Percentiles rank a stretch among this genome's conserved stretches.
These are phyloP conservation scores for Pseudozyma hubeiensis DNA, from an alignment of 1,284 basidiomycete species.

Conservation along the genomic window DNA sequence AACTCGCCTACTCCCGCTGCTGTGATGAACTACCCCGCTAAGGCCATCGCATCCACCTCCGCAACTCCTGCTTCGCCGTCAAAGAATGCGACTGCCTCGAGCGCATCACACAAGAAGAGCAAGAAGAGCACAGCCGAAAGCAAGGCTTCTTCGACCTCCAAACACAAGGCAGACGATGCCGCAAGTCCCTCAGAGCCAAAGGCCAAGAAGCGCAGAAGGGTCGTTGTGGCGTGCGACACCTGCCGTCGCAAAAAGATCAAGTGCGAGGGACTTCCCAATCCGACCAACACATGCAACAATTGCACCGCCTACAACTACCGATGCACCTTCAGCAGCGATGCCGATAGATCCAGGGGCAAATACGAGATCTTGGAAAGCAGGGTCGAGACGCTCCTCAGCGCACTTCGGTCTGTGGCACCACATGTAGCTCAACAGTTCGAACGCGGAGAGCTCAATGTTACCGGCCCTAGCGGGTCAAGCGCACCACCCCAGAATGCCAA, in stretches of 20 bases:
- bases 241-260: slow-evolving; percentile 63
- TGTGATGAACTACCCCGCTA: background rate
- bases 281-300: slow-evolving; percentile 54
- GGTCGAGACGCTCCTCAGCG: slow-evolving; percentile 56
- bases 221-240: slow-evolving; percentile 61
- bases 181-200: slow-evolving; percentile 18
- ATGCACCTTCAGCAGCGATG: slow-evolving; percentile 57
- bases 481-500: slow-evolving; percentile 50
- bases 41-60: slow-evolving; percentile 15
- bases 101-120: slow-evolving; percentile 20
- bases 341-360: slow-evolving; percentile 56
- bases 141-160: slow-evolving; percentile 10
- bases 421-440: slow-evolving; percentile 57
- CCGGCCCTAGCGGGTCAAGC: slow-evolving; percentile 32
- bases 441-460: slow-evolving; percentile 54
- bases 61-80: slow-evolving; percentile 8
- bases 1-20: slow-evolving; percentile 16
- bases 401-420: slow-evolving; percentile 56
- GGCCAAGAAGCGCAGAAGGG: slow-evolving; percentile 49
- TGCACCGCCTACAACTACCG: slow-evolving; percentile 55
- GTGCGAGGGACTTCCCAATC: slow-evolving; percentile 61
- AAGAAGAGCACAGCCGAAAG: slow-evolving; percentile 8
- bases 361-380: slow-evolving; percentile 65
- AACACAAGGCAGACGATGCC: slow-evolving; percentile 22
- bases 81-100: slow-evolving; percentile 4